A percentile compares a stretch with the other conserved stretches of the same genome.
phyloP scores from a whole-genome alignment of 139 green algal species.

The Chlamydomonas schloesseri region DNA sequence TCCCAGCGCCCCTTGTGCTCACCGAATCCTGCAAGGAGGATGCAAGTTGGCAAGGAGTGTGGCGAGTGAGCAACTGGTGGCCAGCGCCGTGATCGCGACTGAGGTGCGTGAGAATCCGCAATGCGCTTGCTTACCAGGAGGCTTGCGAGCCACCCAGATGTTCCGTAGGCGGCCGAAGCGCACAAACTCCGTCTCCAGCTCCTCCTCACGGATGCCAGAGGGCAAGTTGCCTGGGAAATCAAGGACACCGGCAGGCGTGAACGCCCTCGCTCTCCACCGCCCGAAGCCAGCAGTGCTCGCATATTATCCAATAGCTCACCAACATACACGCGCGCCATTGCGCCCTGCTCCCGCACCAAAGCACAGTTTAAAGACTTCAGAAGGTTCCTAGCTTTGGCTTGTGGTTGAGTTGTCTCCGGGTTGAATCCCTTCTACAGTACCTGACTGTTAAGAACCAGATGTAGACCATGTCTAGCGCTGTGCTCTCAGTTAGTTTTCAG shows the following conservation, averaged over 20 bases:
- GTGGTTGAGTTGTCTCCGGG: too few species aligned
- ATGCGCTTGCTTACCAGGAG: not conserved
- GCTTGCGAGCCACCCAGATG: conserved; percentile 60
- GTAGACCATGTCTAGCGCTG: too few species aligned
- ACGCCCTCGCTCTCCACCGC: too few species aligned
- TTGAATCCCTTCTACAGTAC: not conserved
- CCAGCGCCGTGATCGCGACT: too few species aligned
- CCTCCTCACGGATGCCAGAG: conserved; percentile 44
- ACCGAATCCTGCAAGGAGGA: conserved; percentile 25
- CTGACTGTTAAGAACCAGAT: too few species aligned
- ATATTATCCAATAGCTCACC: not conserved
- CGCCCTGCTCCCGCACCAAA: too few species aligned
- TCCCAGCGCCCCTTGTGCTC: not conserved
- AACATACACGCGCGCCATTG: conserved; percentile 24
- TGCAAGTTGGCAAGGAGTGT: too few species aligned
- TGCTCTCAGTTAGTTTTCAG: not conserved
- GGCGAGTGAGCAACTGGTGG: too few species aligned
- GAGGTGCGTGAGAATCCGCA: too few species aligned
- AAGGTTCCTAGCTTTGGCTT: not conserved
- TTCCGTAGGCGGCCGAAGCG: conserved; percentile 49
- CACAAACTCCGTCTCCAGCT: conserved; percentile 58
- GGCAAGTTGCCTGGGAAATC: conserved; percentile 44
- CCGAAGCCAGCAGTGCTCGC: too few species aligned
- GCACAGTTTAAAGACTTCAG: too few species aligned
- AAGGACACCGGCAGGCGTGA: not conserved